phyloP scores from a whole-genome alignment of 2,329 filamentous ascomycete genomes.

The Scopulariopsis brevicaulis region DNA sequence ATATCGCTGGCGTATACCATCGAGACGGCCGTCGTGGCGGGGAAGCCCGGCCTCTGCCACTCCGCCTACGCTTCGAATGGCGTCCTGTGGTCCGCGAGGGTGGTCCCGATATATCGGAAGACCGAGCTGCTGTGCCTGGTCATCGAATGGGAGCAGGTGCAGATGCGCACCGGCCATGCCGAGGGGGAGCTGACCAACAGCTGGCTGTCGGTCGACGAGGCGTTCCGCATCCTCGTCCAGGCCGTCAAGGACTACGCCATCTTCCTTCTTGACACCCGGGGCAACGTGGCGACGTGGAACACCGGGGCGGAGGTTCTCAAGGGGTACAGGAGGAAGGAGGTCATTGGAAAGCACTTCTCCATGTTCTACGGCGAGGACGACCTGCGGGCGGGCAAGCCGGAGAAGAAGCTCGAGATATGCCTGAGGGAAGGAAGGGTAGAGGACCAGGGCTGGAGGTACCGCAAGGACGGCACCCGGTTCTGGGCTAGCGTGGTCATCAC shows the following conservation, averaged over 20 bases:
- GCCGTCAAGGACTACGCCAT: conserved; percentile 52
- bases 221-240: conserved; percentile 49
- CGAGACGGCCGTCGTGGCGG: conserved; percentile 15
- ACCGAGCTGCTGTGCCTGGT: conserved; percentile 16
- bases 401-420: conserved; percentile 36
- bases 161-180: conserved; percentile 1
- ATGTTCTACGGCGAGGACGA: conserved; percentile 43
- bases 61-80: conserved; percentile 8
- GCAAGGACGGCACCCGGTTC: conserved; percentile 44
- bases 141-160: conserved; percentile 18
- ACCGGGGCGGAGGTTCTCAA: conserved; percentile 42
- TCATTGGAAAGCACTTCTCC: conserved; percentile 47
- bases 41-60: conserved; percentile 13
- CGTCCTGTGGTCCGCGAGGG: conserved; percentile 17
- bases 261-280: conserved; percentile 45
- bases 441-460: conserved; percentile 48
- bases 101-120: conserved; percentile 17
- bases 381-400: conserved; percentile 33
- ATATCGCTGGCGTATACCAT: conserved; percentile 14
- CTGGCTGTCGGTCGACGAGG: conserved; percentile 32
- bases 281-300: conserved; percentile 48
- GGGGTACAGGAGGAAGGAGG: conserved; percentile 40
- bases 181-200: conserved; percentile 12
- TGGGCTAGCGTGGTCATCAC: conserved; percentile 52
- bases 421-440: conserved; percentile 43